These are phyloP conservation scores for Kodamaea jinghongensis DNA, from an alignment of 805 yeast genomes.

Conservation along the genomic window DNA sequence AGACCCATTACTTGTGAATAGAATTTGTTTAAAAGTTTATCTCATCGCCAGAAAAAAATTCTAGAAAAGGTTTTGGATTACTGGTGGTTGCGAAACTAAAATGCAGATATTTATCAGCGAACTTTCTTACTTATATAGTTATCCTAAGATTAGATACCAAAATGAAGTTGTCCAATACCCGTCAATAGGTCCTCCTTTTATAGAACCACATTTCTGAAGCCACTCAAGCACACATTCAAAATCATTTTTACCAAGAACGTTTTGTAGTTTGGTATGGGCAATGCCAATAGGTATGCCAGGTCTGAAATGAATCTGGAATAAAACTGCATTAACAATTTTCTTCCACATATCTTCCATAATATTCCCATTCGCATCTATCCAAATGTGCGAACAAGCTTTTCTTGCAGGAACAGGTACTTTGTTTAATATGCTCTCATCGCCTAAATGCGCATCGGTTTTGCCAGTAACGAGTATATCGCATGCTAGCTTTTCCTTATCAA, in stretches of 20 bases:
- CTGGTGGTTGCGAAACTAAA: not conserved
- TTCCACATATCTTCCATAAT: conserved; percentile 63
- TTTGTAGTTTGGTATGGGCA: conserved; percentile 25
- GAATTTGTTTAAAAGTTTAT: conserved; percentile 6
- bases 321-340: conserved; percentile 46
- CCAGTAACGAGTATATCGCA: conserved; percentile 54
- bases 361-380: conserved; percentile 68
- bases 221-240: conserved; percentile 30
- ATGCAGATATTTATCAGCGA: too few relatives aligned
- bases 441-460: not conserved
- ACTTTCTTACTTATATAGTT: conserved; percentile 2
- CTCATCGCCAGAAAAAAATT: conserved; percentile 8
- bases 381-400: conserved; percentile 60
- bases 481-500: conserved; percentile 64
- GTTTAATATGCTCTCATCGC: conserved; percentile 6
- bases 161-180: conserved; percentile 44
- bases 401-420: conserved; percentile 53
- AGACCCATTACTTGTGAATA: conserved; percentile 56
- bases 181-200: conserved; percentile 27
- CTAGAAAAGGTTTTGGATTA: not conserved
- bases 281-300: conserved; percentile 32
- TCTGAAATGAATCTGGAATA: conserved; percentile 31
- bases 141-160: conserved; percentile 47
- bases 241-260: conserved; percentile 30
- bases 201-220: conserved; percentile 41